Percentiles rank a stretch among this genome's conserved stretches.
Conservation (phyloP, 2,329 filamentous ascomycete genomes). For the Falciphora oryzae region DNA sequence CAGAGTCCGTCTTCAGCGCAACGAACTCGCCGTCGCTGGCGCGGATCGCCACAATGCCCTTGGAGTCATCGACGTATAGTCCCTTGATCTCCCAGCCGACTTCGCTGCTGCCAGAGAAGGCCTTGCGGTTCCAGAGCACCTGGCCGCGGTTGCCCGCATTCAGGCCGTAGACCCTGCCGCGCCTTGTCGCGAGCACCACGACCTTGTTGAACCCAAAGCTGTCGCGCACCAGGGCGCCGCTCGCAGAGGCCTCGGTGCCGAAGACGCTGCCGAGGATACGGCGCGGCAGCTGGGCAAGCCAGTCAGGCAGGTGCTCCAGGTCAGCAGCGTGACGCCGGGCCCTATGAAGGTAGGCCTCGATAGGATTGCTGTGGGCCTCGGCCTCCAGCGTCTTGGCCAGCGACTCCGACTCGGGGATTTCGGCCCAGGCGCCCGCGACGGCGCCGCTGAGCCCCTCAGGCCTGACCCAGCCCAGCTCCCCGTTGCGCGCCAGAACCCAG, state of each 20-base stretch:
- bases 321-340: conserved; percentile 77
- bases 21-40: conserved; percentile 57
- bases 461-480: conserved; percentile 72
- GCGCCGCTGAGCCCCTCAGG: conserved; percentile 76
- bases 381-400: conserved; percentile 76
- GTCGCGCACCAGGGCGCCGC: conserved; percentile 48
- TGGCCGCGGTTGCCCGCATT: conserved; percentile 69
- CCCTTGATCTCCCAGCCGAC: conserved; percentile 62
- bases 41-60: conserved; percentile 51
- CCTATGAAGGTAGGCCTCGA: conserved; percentile 82
- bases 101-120: conserved; percentile 48
- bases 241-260: conserved; percentile 43
- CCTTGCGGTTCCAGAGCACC: conserved; percentile 69
- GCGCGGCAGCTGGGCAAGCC: conserved; percentile 62
- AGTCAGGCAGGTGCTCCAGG: conserved; percentile 68
- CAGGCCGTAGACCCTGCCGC: conserved; percentile 73
- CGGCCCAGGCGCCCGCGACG: conserved; percentile 75
- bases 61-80: conserved; percentile 55
- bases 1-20: conserved; percentile 46
- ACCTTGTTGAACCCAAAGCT: conserved; percentile 87
- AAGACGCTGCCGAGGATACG: conserved; percentile 61
- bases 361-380: conserved; percentile 75
- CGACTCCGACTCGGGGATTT: conserved; percentile 65
- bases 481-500: conserved; percentile 81
- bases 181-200: conserved; percentile 71